A percentile compares a stretch with the other conserved stretches of the same genome.
Evolutionary conservation across 148 eudicot genomes (phyloP).

Genomic region (Drosera capensis): DNA sequence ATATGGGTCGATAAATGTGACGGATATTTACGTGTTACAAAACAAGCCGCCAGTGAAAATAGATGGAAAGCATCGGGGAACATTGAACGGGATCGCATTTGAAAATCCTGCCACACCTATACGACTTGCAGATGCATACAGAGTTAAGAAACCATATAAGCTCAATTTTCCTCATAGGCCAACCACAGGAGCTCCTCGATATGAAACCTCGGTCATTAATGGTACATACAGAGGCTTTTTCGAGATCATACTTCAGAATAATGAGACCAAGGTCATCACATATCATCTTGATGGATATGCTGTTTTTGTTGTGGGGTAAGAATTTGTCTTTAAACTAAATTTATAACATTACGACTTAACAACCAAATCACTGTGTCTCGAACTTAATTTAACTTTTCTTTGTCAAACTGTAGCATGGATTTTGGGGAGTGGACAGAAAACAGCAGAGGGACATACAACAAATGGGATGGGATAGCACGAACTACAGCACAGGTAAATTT

Average conservation of each 20-base stretch:
- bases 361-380: neutral
- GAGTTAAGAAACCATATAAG: conserved; percentile 62
- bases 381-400: neutral
- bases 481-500: conserved; percentile 59
- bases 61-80: conserved; percentile 47
- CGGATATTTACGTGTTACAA: conserved; percentile 40
- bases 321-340: neutral
- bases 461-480: conserved; percentile 89
- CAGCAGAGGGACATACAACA: conserved; percentile 53
- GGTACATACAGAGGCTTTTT: conserved; percentile 75
- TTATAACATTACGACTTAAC: too few relatives aligned
- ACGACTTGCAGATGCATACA: conserved; percentile 18
- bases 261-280: conserved; percentile 71
- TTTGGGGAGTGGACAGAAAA: conserved; percentile 75
- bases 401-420: conserved; percentile 57
- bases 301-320: conserved; percentile 88
- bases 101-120: conserved; percentile 29
- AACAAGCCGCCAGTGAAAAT: conserved; percentile 52
- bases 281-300: conserved; percentile 84
- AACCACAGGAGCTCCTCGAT: conserved; percentile 30
- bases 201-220: conserved; percentile 57
- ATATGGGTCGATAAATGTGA: conserved; percentile 67
- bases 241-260: conserved; percentile 74
- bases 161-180: conserved; percentile 57
- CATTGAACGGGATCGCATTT: conserved; percentile 75